phyloP scores from a whole-genome alignment of 192 early-diverging fungal genomes.

The Coemansia sp. region DNA sequence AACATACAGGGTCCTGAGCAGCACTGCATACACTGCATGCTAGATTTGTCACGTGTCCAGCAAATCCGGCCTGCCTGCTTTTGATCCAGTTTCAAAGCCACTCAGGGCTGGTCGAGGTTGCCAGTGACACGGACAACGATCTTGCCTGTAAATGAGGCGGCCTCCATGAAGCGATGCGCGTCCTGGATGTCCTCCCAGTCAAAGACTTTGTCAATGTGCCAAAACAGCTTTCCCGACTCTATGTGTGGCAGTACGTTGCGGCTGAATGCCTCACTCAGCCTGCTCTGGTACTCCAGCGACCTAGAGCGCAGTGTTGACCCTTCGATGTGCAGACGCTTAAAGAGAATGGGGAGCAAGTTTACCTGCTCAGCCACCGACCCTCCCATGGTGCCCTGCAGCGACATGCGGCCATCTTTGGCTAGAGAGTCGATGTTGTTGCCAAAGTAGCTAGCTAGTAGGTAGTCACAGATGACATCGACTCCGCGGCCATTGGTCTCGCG shows the following conservation, averaged over 20 bases:
- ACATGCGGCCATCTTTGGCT: slow-evolving; percentile 72
- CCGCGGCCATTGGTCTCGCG: slow-evolving; percentile 62
- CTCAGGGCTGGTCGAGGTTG: neutral
- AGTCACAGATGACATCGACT: slow-evolving; percentile 73
- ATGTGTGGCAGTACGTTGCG: slow-evolving; percentile 56
- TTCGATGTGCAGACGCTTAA: slow-evolving; percentile 65
- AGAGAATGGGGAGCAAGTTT: slow-evolving; percentile 52
- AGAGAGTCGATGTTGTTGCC: slow-evolving; percentile 53
- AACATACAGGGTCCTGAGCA: neutral
- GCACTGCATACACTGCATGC: no score
- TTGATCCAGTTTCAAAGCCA: neutral
- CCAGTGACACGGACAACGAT: slow-evolving; percentile 51
- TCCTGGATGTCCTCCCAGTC: slow-evolving; percentile 66
- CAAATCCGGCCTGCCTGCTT: neutral
- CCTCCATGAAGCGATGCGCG: slow-evolving; percentile 67
- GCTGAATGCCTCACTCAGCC: slow-evolving; percentile 55
- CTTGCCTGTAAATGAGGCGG: slow-evolving; percentile 64
- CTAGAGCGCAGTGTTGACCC: slow-evolving; percentile 71
- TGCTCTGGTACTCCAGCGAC: slow-evolving; percentile 60
- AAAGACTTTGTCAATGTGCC: slow-evolving; percentile 61
- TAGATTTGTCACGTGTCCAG: neutral
- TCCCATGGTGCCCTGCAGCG: slow-evolving; percentile 67
- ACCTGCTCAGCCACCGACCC: slow-evolving; percentile 37
- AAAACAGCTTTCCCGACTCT: slow-evolving; percentile 48
- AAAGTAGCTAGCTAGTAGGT: slow-evolving; percentile 64